Evolutionary conservation across 805 yeast species (phyloP).

Genomic region (Saturnispora besseyi): DNA sequence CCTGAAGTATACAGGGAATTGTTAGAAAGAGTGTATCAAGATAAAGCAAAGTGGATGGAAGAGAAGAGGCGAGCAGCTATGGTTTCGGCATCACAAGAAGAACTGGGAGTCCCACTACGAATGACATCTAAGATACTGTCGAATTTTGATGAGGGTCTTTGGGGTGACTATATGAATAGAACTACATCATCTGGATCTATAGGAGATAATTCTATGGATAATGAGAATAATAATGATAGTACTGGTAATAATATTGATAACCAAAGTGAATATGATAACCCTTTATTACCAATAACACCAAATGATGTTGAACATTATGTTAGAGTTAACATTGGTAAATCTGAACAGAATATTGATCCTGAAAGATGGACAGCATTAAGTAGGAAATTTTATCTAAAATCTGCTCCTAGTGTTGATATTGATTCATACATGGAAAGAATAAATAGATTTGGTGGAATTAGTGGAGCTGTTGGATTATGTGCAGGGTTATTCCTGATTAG

Average conservation of each 20-base stretch:
- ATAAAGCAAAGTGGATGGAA: background rate
- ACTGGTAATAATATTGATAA: background rate
- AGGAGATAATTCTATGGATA: background rate
- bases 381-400: constrained; percentile 25
- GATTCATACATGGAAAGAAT: constrained; percentile 26
- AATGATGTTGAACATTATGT: constrained; percentile 10
- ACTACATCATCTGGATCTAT: background rate
- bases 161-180: constrained; percentile 1
- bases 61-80: constrained; percentile 8
- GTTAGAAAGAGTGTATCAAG: background rate
- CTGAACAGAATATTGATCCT: constrained; percentile 9
- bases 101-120: constrained; percentile 24
- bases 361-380: constrained; percentile 11
- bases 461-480: constrained; percentile 26
- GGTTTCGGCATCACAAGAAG: constrained; percentile 18
- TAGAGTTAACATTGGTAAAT: constrained; percentile 9
- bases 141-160: constrained; percentile 21
- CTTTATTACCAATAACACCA: background rate
- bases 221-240: background rate
- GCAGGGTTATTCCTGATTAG: constrained; percentile 27
- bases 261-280: background rate
- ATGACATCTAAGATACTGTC: constrained; percentile 20
- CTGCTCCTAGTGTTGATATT: constrained; percentile 25
- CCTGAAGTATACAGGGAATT: constrained; percentile 6
- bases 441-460: constrained; percentile 23